Evolutionary conservation across 257 asterid species (phyloP).

Genomic region (Ligustrum vulgare): DNA sequence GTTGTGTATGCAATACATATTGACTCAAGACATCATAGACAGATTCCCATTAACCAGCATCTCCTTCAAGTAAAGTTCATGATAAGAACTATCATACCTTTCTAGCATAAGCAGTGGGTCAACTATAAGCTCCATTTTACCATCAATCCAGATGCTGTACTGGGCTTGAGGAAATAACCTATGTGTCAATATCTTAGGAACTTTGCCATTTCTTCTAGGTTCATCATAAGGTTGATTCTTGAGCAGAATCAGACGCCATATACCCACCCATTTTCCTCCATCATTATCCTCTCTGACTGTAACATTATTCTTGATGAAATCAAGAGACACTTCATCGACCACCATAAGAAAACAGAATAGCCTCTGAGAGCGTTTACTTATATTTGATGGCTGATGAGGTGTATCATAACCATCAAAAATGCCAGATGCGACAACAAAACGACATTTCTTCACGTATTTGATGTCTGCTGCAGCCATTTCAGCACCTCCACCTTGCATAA

Average conservation of each 20-base stretch:
- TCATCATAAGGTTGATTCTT: conserved; percentile 94
- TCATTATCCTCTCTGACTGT: conserved; percentile 68
- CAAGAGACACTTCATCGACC: conserved; percentile 85
- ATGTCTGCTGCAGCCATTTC: conserved; percentile 73
- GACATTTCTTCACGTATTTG: conserved; percentile 68
- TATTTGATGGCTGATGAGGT: conserved; percentile 89
- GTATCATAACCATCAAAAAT: conserved; percentile 93
- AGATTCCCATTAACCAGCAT: background rate
- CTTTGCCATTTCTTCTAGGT: conserved; percentile 97
- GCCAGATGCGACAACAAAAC: conserved; percentile 93
- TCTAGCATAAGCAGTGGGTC: conserved; percentile 92
- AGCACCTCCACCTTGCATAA: conserved; percentile 84
- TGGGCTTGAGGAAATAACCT: conserved; percentile 87
- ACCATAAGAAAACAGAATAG: conserved; percentile 94
- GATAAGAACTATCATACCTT: conserved; percentile 52
- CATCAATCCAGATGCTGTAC: conserved; percentile 99
- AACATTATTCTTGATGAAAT: conserved; percentile 65
- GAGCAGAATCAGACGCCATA: conserved; percentile 87
- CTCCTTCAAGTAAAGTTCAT: background rate
- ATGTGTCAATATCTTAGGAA: conserved; percentile 95
- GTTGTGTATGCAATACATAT: background rate
- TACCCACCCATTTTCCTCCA: conserved; percentile 93
- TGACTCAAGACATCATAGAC: background rate
- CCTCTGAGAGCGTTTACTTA: conserved; percentile 64
- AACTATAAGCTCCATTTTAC: conserved; percentile 97